Conservation (phyloP, 768 basidiomycete genomes). For the Leucocoprinus birnbaumii region DNA sequence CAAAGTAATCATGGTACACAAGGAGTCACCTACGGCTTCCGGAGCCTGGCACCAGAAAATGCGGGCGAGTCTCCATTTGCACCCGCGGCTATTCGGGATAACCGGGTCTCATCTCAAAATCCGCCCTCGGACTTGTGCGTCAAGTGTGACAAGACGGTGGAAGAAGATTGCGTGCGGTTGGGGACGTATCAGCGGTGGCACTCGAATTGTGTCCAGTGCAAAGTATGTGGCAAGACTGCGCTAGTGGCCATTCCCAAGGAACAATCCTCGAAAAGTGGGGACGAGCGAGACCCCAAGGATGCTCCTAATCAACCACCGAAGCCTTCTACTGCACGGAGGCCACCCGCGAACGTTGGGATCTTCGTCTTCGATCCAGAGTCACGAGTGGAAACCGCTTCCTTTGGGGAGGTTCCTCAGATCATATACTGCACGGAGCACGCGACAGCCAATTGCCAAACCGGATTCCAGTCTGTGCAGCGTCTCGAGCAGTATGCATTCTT, state of each 20-base stretch:
- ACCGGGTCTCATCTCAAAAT: conserved; percentile 43
- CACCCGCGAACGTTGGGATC: conserved; percentile 75
- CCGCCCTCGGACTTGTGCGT: conserved; percentile 91
- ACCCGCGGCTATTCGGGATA: conserved; percentile 32
- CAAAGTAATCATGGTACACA: conserved; percentile 72
- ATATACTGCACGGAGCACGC: conserved; percentile 81
- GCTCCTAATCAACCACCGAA: conserved; percentile 48
- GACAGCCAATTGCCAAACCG: conserved; percentile 59
- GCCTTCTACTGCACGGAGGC: conserved; percentile 61
- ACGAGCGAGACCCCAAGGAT: conserved; percentile 43
- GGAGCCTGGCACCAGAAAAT: conserved; percentile 86
- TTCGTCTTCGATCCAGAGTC: conserved; percentile 80
- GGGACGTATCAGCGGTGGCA: conserved; percentile 99
- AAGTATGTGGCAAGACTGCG: conserved; percentile 73
- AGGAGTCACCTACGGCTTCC: conserved; percentile 89
- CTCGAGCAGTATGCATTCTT: conserved; percentile 98
- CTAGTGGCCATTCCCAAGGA: conserved; percentile 60
- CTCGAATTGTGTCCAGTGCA: conserved; percentile 88
- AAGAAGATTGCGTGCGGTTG: conserved; percentile 94
- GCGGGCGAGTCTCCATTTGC: conserved; percentile 85
- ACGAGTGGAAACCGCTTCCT: conserved; percentile 62
- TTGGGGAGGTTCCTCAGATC: conserved; percentile 69
- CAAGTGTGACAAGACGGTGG: conserved; percentile 85
- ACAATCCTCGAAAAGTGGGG: conserved; percentile 45
- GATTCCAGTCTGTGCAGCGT: conserved; percentile 90